Percentiles rank a stretch among this genome's conserved stretches.
phyloP scores from a whole-genome alignment of 1,139 yeast species.

The Suhomyces anneliseae region DNA sequence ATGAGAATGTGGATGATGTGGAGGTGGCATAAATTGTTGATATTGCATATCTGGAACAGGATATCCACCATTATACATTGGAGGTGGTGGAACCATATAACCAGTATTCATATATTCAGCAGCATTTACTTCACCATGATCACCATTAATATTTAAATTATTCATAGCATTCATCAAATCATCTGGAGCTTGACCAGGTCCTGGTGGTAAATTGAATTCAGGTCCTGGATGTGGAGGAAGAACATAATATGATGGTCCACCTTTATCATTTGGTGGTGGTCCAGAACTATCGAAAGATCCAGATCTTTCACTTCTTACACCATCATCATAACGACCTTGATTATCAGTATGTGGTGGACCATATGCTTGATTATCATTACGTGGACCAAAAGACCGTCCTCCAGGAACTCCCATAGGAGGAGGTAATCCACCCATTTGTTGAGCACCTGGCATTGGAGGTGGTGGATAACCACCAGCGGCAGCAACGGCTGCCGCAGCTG shows the following conservation, averaged over 20 bases:
- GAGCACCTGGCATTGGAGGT: conserved; percentile 7
- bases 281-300: conserved; percentile 5
- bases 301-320: conserved; percentile 1
- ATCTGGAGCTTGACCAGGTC: conserved; percentile 7
- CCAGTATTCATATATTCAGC: conserved; percentile 9
- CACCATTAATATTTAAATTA: conserved; percentile 9
- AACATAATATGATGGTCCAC: conserved; percentile 5
- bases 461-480: conserved; percentile 13
- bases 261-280: not conserved
- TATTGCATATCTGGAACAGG: conserved; percentile 13
- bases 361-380: not conserved
- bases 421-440: conserved; percentile 8
- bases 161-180: conserved; percentile 12
- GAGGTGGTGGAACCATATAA: conserved; percentile 11
- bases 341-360: not conserved
- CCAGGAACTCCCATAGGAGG: conserved; percentile 13
- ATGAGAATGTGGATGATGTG: conserved; percentile 4
- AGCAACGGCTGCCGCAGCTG: conserved; percentile 19
- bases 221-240: conserved; percentile 16
- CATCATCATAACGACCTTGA: not conserved
- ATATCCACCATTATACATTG: conserved; percentile 11
- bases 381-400: not conserved
- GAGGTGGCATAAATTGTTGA: conserved; percentile 11
- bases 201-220: conserved; percentile 7
- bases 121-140: conserved; percentile 4